phyloP scores from a whole-genome alignment of 2,329 filamentous ascomycete species.

The Fusarium sp. region DNA sequence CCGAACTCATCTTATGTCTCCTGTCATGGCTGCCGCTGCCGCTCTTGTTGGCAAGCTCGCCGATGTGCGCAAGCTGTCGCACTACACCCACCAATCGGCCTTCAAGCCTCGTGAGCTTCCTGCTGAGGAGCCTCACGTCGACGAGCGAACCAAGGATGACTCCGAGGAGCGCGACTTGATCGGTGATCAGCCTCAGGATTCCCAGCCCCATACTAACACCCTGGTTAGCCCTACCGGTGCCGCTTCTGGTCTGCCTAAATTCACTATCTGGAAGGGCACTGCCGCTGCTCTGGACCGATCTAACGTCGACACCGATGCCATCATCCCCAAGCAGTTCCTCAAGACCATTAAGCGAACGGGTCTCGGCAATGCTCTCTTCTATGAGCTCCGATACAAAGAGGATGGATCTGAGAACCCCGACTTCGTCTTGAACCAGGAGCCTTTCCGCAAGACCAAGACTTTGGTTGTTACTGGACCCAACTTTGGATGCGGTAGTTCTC shows the following conservation, averaged over 20 bases:
- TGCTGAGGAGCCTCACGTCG: conserved; percentile 59
- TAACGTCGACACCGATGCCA: conserved; percentile 98
- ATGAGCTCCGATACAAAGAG: conserved; percentile 80
- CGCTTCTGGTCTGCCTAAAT: conserved; percentile 80
- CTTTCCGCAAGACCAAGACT: conserved; percentile 86
- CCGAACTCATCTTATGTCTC: conserved; percentile 95
- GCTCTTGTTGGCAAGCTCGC: conserved; percentile 91
- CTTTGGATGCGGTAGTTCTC: conserved; percentile 92
- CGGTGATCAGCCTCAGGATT: conserved; percentile 71
- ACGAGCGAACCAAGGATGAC: conserved; percentile 64
- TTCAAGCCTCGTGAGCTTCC: conserved; percentile 65
- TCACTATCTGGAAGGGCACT: conserved; percentile 84
- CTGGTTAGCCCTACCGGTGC: conserved; percentile 56
- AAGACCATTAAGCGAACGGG: conserved; percentile 99
- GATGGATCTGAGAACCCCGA: conserved; percentile 80
- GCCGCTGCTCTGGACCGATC: conserved; percentile 87
- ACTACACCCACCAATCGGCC: conserved; percentile 68
- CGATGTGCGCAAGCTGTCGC: conserved; percentile 84
- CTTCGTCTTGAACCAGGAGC: conserved; percentile 91
- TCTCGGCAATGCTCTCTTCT: conserved; percentile 88
- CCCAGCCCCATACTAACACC: conserved; percentile 72
- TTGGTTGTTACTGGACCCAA: conserved; percentile 91
- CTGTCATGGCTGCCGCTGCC: conserved; percentile 93
- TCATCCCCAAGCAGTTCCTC: conserved; percentile 98
- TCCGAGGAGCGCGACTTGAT: conserved; percentile 65